Evolutionary conservation across 2,329 filamentous ascomycete species (phyloP).

Genomic region (Helotiales sp.): DNA sequence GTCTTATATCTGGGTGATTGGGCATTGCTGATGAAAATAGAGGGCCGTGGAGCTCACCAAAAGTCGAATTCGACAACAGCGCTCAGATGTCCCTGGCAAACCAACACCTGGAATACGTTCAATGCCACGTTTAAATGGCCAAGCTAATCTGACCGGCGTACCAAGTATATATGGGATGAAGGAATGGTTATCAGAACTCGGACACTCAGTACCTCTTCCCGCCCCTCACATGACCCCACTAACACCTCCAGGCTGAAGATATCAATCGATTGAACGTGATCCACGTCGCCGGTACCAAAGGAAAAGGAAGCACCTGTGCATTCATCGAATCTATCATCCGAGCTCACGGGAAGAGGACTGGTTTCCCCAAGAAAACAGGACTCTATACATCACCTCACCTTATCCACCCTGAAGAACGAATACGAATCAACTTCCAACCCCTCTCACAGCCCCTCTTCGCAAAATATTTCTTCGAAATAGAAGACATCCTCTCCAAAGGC

Average conservation of each 20-base stretch:
- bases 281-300: conserved; percentile 71
- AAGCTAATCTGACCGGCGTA: conserved; percentile 5
- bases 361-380: conserved; percentile 43
- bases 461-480: conserved; percentile 65
- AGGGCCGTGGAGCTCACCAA: background rate
- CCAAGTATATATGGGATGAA: conserved; percentile 70
- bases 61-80: background rate
- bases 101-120: background rate
- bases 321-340: conserved; percentile 62
- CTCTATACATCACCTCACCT: conserved; percentile 69
- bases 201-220: conserved; percentile 59
- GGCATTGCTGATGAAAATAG: background rate
- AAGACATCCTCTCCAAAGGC: conserved; percentile 48
- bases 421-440: conserved; percentile 57
- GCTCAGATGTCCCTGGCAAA: background rate
- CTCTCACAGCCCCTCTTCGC: conserved; percentile 59
- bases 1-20: background rate
- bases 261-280: conserved; percentile 54
- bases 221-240: background rate
- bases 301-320: conserved; percentile 71
- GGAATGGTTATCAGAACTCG: conserved; percentile 73
- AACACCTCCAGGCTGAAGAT: conserved; percentile 4
- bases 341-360: conserved; percentile 42
- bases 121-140: conserved; percentile 3
- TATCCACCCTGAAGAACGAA: conserved; percentile 63